Evolutionary conservation across 345 rosid species (phyloP), one percentile per base, ranked within the genome.

Genomic region (Melaleuca quinquenervia): DNA sequence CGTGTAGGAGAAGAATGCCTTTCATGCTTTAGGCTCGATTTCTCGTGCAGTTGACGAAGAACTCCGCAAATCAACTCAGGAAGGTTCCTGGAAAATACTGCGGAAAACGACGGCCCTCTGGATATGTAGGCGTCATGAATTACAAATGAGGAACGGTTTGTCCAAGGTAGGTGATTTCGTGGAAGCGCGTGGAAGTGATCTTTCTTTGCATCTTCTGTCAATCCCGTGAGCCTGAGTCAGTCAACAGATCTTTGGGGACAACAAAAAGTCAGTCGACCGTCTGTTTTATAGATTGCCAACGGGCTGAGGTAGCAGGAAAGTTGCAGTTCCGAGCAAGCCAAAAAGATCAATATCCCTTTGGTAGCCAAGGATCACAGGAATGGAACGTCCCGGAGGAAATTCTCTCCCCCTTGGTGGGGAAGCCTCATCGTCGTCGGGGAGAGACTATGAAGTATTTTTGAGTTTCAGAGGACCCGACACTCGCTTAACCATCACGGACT

Each of bases 391-490:
- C 20, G 0, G 36, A 62, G 44, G 20, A 62, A 62, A 15, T 3
- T 7, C 75, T 62, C 44, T 0, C 21, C 4, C 74, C 41, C 1
- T 6, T 1, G 0, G 0, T 2, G 74, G 36, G n/a, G 74, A 3
- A 27, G 27, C 75, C 5, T 62, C 75, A 0, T 7, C 75, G 0
- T 3, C 5, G 1, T 14, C 56, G 0, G 20, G 56, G 10, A 53
- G 26, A 24, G 56, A 53, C 0, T 53, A 21, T 0, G 26, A 53
- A 4, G 56, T 53, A 4, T 53, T 53, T 24, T 21, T 53, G 11
- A 53, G 5, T 4, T 41, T 41, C 41, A 41, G 41, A 41, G 41
- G 41, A 4, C 41, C 41, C 41, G 41, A 41, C 41, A 53, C 56
- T 53, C 56, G 11, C 26, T 53, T 53, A 21, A 53, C 56, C 26